Evolutionary conservation across 2,329 filamentous ascomycete species (phyloP).

Genomic region (Aspergillus jensenii): DNA sequence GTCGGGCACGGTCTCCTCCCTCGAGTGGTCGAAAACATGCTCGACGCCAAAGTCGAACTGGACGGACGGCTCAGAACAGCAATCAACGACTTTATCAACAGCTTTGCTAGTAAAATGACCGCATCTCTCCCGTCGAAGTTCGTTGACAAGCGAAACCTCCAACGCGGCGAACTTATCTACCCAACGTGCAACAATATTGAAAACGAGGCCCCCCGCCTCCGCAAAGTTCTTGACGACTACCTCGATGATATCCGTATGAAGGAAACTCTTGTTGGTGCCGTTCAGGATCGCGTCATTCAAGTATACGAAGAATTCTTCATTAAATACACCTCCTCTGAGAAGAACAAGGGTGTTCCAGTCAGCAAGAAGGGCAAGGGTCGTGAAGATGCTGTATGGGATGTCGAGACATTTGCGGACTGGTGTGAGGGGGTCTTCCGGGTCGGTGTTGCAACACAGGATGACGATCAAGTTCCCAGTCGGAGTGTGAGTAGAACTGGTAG

Average conservation of each 20-base stretch:
- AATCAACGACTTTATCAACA: conserved; percentile 66
- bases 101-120: conserved; percentile 59
- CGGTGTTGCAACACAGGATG: conserved; percentile 39
- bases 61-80: conserved; percentile 62
- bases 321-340: conserved; percentile 44
- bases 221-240: conserved; percentile 60
- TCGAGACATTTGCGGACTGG: conserved; percentile 64
- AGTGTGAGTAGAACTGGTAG: conserved; percentile 20
- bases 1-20: conserved; percentile 60
- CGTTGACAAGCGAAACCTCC: conserved; percentile 38
- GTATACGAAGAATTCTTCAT: conserved; percentile 67
- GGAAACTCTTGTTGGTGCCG: conserved; percentile 65
- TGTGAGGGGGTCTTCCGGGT: conserved; percentile 60
- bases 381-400: conserved; percentile 64
- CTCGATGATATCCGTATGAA: conserved; percentile 64
- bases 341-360: conserved; percentile 33
- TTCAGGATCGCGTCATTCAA: conserved; percentile 63
- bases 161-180: conserved; percentile 42
- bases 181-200: conserved; percentile 57
- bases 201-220: conserved; percentile 57
- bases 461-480: conserved; percentile 13
- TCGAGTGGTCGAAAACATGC: conserved; percentile 69
- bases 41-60: conserved; percentile 68
- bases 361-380: conserved; percentile 59
- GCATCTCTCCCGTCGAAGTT: conserved; percentile 44